Conservation (phyloP, 2,329 filamentous ascomycete species). For the Furcasterigmium furcatum region DNA sequence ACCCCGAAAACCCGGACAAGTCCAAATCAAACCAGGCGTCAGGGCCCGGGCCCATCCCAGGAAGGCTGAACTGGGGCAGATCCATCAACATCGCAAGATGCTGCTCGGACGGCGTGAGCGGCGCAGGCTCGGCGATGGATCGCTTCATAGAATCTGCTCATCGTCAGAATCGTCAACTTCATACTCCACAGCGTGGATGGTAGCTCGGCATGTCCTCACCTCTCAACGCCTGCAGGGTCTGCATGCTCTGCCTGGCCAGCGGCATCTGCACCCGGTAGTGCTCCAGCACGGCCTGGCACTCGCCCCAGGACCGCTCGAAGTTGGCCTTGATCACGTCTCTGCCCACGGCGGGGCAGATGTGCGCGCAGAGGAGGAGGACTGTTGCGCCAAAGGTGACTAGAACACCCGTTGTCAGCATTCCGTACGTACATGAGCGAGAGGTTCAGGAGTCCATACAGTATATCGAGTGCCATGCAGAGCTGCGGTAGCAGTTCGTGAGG, state of each 20-base stretch:
- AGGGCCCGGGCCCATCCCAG: background rate
- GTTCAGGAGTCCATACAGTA: background rate
- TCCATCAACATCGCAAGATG: background rate
- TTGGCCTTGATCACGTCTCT: background rate
- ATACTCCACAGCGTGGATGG: too few species aligned
- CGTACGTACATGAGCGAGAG: too few species aligned
- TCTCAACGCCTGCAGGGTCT: background rate
- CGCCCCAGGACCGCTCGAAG: background rate
- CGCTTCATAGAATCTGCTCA: background rate
- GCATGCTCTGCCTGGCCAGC: background rate
- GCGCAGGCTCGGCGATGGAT: background rate
- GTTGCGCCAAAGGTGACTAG: background rate
- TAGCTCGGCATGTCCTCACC: too few species aligned
- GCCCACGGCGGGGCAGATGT: background rate
- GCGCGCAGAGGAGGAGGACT: background rate
- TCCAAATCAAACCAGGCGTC: background rate
- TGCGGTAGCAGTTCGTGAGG: background rate
- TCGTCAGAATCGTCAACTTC: too few species aligned
- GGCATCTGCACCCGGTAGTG: conserved; percentile 1
- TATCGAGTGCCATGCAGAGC: background rate
- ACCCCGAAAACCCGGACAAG: background rate
- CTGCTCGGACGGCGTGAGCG: background rate
- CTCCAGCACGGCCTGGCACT: background rate
- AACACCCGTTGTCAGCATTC: background rate
- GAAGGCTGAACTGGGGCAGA: background rate